Conservation (phyloP, 2,329 filamentous ascomycete species). For the Colletotrichum sp. region DNA sequence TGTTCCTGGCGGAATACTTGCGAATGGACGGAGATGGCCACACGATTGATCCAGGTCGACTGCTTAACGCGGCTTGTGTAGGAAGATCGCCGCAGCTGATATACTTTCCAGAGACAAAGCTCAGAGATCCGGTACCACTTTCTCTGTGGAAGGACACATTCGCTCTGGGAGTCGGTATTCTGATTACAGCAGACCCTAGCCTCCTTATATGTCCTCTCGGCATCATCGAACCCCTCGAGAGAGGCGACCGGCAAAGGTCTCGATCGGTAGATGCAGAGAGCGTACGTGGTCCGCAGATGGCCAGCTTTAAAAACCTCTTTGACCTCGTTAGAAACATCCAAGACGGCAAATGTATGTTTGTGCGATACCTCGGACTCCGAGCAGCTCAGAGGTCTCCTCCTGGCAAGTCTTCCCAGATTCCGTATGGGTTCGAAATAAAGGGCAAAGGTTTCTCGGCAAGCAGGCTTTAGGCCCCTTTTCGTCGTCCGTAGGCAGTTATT, state of each 20-base stretch:
- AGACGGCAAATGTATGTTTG: no score
- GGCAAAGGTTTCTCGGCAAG: background rate
- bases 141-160: background rate
- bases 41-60: background rate
- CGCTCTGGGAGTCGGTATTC: background rate
- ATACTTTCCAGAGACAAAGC: background rate
- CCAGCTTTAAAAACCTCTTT: background rate
- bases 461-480: background rate
- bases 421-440: background rate
- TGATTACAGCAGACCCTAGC: background rate
- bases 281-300: rapidly evolving
- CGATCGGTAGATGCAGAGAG: background rate
- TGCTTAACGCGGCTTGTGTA: background rate
- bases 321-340: background rate
- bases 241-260: no score
- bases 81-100: background rate
- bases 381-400: no score
- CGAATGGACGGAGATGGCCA: background rate
- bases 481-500: background rate
- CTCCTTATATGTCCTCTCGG: background rate
- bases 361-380: no score
- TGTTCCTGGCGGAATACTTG: background rate
- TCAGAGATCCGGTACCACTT: background rate
- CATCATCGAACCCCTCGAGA: background rate
- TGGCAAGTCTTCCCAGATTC: background rate